These are phyloP conservation scores for Alternaria triticimaculans DNA, from an alignment of 2,329 filamentous ascomycete species.

Conservation along the genomic window DNA sequence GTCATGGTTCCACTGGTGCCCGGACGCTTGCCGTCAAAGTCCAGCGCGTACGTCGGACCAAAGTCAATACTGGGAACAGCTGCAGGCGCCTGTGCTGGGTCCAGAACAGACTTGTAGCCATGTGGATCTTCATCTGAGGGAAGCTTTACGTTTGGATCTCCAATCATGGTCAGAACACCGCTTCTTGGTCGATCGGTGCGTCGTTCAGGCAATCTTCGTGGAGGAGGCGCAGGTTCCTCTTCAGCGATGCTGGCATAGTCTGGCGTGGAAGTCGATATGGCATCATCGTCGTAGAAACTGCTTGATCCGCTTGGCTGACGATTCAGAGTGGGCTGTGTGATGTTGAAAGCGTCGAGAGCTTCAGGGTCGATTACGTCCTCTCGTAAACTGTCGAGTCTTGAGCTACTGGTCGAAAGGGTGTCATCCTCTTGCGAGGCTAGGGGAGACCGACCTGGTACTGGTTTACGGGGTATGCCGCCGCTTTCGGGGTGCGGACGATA, in stretches of 20 bases:
- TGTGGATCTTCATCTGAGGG: constrained; percentile 55
- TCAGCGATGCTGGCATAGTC: constrained; percentile 76
- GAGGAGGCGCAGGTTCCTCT: constrained; percentile 29
- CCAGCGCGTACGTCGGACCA: constrained; percentile 79
- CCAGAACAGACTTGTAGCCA: constrained; percentile 50
- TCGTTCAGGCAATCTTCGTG: constrained; percentile 51
- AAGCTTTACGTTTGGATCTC: constrained; percentile 55
- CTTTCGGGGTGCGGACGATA: constrained; percentile 35
- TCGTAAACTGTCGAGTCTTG: constrained; percentile 54
- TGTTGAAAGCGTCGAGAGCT: constrained; percentile 50
- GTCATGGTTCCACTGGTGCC: constrained; percentile 62
- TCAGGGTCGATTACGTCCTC: constrained; percentile 54
- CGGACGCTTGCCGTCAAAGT: constrained; percentile 61
- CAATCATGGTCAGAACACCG: constrained; percentile 81
- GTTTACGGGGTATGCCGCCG: constrained; percentile 45
- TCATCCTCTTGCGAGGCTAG: constrained; percentile 45
- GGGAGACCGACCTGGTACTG: constrained; percentile 52
- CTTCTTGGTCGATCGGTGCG: constrained; percentile 76
- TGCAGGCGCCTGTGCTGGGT: constrained; percentile 39
- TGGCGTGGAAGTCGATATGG: constrained; percentile 70
- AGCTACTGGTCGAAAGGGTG: constrained; percentile 48
- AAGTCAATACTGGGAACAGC: constrained; percentile 82
- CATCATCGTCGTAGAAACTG: constrained; percentile 68
- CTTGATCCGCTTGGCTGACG: constrained; percentile 50
- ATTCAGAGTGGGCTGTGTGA: constrained; percentile 30